These are phyloP conservation scores for Penicillium paradoxum DNA, from an alignment of 495 filamentous ascomycete genomes.

Conservation along the genomic window DNA sequence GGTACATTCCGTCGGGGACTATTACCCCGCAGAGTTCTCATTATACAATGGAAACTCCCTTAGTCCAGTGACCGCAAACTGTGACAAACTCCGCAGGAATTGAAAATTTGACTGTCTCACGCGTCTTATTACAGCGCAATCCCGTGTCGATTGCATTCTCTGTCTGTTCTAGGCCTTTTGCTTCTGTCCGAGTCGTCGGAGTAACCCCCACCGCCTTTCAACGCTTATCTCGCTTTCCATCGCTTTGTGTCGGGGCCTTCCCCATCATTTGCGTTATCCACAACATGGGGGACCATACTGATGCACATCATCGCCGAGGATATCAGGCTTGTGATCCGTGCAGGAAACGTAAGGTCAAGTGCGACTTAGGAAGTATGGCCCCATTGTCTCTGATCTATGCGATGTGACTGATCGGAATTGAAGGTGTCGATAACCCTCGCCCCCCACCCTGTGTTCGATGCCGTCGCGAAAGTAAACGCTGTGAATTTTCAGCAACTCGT, in stretches of 20 bases:
- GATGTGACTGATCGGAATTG: conserved; percentile 8
- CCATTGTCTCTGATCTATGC: not conserved
- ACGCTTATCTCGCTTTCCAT: conserved; percentile 46
- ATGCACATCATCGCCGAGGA: conserved; percentile 61
- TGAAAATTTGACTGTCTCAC: not conserved
- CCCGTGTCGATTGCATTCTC: no score
- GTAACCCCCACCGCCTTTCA: conserved; percentile 35
- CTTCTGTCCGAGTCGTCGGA: conserved; percentile 5
- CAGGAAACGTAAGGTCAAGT: conserved; percentile 85
- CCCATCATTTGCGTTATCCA: conserved; percentile 24
- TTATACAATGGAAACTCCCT: conserved; percentile 7
- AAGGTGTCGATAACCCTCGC: conserved; percentile 81
- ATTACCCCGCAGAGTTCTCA: conserved; percentile 8
- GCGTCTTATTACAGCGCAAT: no score
- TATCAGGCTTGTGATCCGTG: conserved; percentile 91
- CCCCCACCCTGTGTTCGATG: conserved; percentile 93
- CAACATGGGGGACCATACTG: conserved; percentile 28
- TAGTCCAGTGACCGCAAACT: not conserved
- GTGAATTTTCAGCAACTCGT: conserved; percentile 93
- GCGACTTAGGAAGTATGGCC: conserved; percentile 71
- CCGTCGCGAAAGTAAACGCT: conserved; percentile 87
- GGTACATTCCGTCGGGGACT: not conserved
- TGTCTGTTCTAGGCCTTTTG: not conserved
- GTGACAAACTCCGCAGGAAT: not conserved
- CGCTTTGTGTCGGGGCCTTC: conserved; percentile 28